A percentile compares a stretch with the other conserved stretches of the same genome.
These are phyloP conservation scores for Parathielavia appendiculata DNA, from an alignment of 495 filamentous ascomycete species.

Conservation along the genomic window DNA sequence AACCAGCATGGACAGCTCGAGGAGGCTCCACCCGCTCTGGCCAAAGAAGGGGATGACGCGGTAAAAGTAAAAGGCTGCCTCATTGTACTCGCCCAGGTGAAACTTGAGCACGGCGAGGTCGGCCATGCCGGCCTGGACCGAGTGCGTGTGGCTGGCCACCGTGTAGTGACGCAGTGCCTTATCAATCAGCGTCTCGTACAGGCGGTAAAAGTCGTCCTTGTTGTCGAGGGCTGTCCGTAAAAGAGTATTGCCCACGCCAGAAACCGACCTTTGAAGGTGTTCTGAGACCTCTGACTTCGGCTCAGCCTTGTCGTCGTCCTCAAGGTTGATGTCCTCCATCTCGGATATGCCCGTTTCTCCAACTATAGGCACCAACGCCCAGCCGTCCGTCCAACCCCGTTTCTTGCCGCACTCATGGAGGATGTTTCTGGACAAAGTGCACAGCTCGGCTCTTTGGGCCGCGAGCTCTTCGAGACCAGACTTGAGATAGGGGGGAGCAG, in stretches of 20 bases:
- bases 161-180: slow-evolving; percentile 68
- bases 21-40: slow-evolving; percentile 67
- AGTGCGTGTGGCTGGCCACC: slow-evolving; percentile 68
- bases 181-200: slow-evolving; percentile 68
- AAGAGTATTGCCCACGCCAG: slow-evolving; percentile 49
- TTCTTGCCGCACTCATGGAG: slow-evolving; percentile 69
- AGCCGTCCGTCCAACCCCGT: slow-evolving; percentile 72
- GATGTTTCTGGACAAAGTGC: slow-evolving; percentile 70
- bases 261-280: slow-evolving; percentile 24
- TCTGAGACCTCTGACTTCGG: slow-evolving; percentile 21
- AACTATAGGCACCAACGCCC: slow-evolving; percentile 59
- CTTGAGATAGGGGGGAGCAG: slow-evolving; percentile 44
- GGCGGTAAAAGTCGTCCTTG: slow-evolving; percentile 49
- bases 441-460: slow-evolving; percentile 71
- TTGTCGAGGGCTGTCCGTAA: slow-evolving; percentile 48
- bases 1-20: slow-evolving; percentile 77
- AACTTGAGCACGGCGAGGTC: slow-evolving; percentile 85
- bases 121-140: slow-evolving; percentile 68
- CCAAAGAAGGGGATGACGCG: slow-evolving; percentile 79
- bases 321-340: slow-evolving; percentile 55
- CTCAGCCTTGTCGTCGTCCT: slow-evolving; percentile 32
- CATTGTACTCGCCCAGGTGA: slow-evolving; percentile 62
- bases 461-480: slow-evolving; percentile 79
- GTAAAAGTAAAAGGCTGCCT: slow-evolving; percentile 74
- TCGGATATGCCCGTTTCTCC: slow-evolving; percentile 44